These are phyloP conservation scores for Penicillium arizonense DNA, from an alignment of 495 filamentous ascomycete genomes.

Conservation along the genomic window DNA sequence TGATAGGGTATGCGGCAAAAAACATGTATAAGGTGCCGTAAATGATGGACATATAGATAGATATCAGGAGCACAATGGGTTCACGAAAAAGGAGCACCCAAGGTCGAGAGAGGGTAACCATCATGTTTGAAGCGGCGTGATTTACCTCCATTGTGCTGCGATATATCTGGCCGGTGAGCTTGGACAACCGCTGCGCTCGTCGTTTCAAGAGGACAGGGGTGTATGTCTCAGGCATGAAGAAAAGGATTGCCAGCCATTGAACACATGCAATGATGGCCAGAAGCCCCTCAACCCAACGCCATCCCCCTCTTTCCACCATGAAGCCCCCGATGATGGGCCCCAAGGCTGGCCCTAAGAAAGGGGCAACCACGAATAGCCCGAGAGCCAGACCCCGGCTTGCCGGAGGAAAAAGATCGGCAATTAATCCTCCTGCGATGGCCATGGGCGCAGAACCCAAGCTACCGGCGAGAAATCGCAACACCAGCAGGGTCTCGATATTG, in stretches of 20 bases:
- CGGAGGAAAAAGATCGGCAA: conserved; percentile 59
- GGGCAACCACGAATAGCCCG: conserved; percentile 57
- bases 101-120: conserved; percentile 36
- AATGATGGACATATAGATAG: conserved; percentile 67
- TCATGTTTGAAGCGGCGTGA: conserved; percentile 29
- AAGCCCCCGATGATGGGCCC: conserved; percentile 56
- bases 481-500: conserved; percentile 57
- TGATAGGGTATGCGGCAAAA: conserved; percentile 75
- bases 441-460: conserved; percentile 60
- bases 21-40: conserved; percentile 76
- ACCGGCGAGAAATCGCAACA: conserved; percentile 65
- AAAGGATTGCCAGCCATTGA: conserved; percentile 45
- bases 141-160: conserved; percentile 37
- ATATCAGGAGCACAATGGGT: conserved; percentile 58
- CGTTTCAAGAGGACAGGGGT: conserved; percentile 50
- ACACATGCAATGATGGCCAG: conserved; percentile 41
- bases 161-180: conserved; percentile 52
- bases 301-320: conserved; percentile 51
- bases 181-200: conserved; percentile 47
- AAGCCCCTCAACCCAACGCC: conserved; percentile 63
- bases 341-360: conserved; percentile 50
- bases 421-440: conserved; percentile 55
- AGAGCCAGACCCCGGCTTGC: conserved; percentile 53
- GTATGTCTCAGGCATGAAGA: conserved; percentile 56
- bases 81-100: conserved; percentile 41